A percentile compares a stretch with the other conserved stretches of the same genome.
phyloP scores from a whole-genome alignment of 768 basidiomycete genomes.

The Pulveroboletus sp. region DNA sequence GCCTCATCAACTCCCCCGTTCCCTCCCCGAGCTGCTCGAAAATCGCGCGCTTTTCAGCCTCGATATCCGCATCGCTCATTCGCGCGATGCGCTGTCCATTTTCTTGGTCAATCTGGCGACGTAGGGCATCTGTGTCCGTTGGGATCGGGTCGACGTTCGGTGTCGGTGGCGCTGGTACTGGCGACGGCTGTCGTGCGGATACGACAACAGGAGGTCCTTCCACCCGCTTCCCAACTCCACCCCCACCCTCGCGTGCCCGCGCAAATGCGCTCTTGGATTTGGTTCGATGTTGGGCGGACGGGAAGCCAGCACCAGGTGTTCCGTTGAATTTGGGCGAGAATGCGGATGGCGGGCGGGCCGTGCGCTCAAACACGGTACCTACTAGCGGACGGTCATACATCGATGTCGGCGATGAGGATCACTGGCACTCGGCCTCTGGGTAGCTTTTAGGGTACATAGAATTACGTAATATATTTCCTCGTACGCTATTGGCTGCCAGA shows the following conservation, averaged over 20 bases:
- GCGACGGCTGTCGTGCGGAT: slow-evolving; percentile 16
- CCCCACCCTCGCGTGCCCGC: slow-evolving; percentile 35
- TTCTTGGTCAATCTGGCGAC: slow-evolving; percentile 59
- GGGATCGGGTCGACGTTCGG: slow-evolving; percentile 13
- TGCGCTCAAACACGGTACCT: slow-evolving; percentile 49
- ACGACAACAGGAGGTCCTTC: slow-evolving; percentile 23
- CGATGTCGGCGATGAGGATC: slow-evolving; percentile 1
- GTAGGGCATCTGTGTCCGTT: slow-evolving; percentile 38
- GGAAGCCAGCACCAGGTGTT: slow-evolving; percentile 50
- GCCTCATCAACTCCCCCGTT: slow-evolving; percentile 57
- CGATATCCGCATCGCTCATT: slow-evolving; percentile 73
- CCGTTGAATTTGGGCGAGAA: slow-evolving; percentile 22
- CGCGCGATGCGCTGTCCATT: slow-evolving; percentile 58
- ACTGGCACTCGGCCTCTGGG: too few species aligned
- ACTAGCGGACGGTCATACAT: slow-evolving; percentile 31
- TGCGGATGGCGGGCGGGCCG: slow-evolving; percentile 20
- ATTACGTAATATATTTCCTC: slow-evolving; percentile 11
- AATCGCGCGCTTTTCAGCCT: slow-evolving; percentile 62
- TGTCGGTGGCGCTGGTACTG: slow-evolving; percentile 22
- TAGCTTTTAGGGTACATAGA: slow-evolving; percentile 3
- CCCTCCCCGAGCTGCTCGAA: slow-evolving; percentile 69
- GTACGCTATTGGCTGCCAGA: too few species aligned
- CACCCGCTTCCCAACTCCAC: slow-evolving; percentile 15
- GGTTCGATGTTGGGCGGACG: slow-evolving; percentile 60
- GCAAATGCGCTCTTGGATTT: slow-evolving; percentile 60